Base-by-base conservation (phyloP, 2,329 filamentous ascomycete species). In the Fusarium praegraminearum region DNA sequence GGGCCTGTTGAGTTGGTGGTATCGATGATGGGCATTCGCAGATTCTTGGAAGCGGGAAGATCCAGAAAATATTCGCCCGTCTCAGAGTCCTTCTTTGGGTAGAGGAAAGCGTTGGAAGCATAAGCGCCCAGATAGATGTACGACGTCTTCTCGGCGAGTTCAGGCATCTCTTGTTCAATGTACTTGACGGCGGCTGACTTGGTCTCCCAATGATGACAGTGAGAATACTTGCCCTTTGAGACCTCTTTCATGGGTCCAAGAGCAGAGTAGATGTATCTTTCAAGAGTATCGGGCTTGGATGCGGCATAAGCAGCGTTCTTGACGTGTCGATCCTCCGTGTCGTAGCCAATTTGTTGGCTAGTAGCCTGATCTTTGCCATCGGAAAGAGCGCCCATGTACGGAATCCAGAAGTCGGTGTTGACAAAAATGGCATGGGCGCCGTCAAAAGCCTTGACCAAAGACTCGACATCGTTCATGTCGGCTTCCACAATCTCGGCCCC, bases 301-400 rank as follows among this genome's bases (percentile, higher is more conserved):
- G 85, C 86, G 0, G 84, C 86, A 59, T 85, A 80, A 5, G 82
- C 83, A 5, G 88, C 83, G 59, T 88, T 89, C 60, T 80, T 83
- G 0, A 86, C 86, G 55, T 88, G 83, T 16, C 76, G 76, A 4
- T 80, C 66, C 72, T 89, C 87, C 2, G 80, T 73, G 1, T 84
- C 78, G 53, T 82, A 84, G 1, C 80, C 82, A 36, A 80, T 80
- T 32, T 73, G 69, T 11, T 80, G 76, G 62, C 78, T 80, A 0
- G 76, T 77, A 7, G 78, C 74, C 10, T 69, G 56, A 2, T 79
- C 80, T 49, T 76, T 75, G 5, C 76, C 75, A 9, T 78, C 74
- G n/a, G 76, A 77, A 51, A 83, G 76, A 0, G 79, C 74, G 3
- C 77, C 71, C 57, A 76, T 76, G 67, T 83, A 85, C 4, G 79